Conservation (phyloP, 495 filamentous ascomycete species). For the Penicillium steckii region DNA sequence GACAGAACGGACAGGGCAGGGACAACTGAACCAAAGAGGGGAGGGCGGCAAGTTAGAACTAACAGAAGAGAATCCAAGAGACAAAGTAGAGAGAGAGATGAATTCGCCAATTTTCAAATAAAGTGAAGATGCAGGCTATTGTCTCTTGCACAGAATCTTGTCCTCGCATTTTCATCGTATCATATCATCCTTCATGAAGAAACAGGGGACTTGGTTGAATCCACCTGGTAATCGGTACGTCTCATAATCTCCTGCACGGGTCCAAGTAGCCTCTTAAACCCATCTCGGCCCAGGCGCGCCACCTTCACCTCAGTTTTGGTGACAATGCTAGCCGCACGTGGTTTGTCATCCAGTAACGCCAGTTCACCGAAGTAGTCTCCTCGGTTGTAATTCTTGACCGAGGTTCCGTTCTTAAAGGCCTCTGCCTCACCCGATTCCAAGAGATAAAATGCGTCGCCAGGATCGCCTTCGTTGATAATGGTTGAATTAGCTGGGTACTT, state of each 20-base stretch:
- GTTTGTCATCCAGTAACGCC: slow-evolving; percentile 88
- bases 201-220: slow-evolving; percentile 27
- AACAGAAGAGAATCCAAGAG: background rate
- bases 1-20: background rate
- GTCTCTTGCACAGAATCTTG: background rate
- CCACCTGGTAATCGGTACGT: slow-evolving; percentile 61
- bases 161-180: slow-evolving; percentile 15
- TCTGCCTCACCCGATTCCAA: slow-evolving; percentile 88
- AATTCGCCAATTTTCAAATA: no score
- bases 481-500: slow-evolving; percentile 77
- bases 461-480: slow-evolving; percentile 91
- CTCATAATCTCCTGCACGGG: slow-evolving; percentile 95
- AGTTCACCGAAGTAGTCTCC: slow-evolving; percentile 98
- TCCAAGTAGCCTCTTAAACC: slow-evolving; percentile 89
- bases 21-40: no score
- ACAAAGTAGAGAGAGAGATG: no score
- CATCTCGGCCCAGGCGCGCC: slow-evolving; percentile 88
- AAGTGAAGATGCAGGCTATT: no score
- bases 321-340: slow-evolving; percentile 87
- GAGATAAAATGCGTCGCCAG: slow-evolving; percentile 88
- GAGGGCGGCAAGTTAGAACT: background rate
- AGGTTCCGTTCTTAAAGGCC: slow-evolving; percentile 67
- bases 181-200: slow-evolving; percentile 24
- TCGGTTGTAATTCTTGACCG: slow-evolving; percentile 77
- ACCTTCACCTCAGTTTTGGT: slow-evolving; percentile 81